Evolutionary conservation across 225 moss, liverwort and hornwort genomes (phyloP).

Genomic region (Sphagnum contortum): DNA sequence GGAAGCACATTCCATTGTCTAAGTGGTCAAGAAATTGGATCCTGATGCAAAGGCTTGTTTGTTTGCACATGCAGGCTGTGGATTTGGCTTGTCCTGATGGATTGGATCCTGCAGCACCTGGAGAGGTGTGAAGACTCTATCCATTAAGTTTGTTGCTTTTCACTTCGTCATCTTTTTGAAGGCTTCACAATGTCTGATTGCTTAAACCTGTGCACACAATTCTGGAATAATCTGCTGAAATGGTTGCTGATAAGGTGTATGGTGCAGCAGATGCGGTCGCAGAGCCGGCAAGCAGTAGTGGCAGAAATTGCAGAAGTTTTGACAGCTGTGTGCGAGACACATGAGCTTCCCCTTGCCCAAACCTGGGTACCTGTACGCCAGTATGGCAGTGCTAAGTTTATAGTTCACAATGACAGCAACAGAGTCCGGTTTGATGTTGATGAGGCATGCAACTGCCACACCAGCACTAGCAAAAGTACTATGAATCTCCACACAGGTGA

Average conservation of each 20-base stretch:
- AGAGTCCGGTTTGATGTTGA: no score
- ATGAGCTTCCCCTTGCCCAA: slow-evolving; percentile 88
- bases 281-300: slow-evolving; percentile 67
- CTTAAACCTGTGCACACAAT: no score
- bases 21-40: no score
- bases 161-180: no score
- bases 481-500: slow-evolving; percentile 60
- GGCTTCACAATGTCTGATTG: no score
- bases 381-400: slow-evolving; percentile 13
- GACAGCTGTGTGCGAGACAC: slow-evolving; percentile 84
- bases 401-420: slow-evolving; percentile 19
- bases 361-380: slow-evolving; percentile 76
- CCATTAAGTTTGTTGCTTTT: no score
- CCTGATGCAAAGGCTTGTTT: not conserved
- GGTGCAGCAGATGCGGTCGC: slow-evolving; percentile 51
- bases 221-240: no score
- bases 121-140: no score
- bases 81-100: slow-evolving; percentile 37
- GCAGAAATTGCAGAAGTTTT: slow-evolving; percentile 78
- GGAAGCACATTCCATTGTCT: no score
- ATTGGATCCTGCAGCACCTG: slow-evolving; percentile 16
- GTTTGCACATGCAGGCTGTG: slow-evolving; percentile 33
- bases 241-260: no score
- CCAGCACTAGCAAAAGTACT: slow-evolving; percentile 6
- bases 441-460: no score